A percentile compares a stretch with the other conserved stretches of the same genome.
Evolutionary conservation across 192 early-diverging fungal genomes (phyloP).

Genomic region (Linderina pennispora): DNA sequence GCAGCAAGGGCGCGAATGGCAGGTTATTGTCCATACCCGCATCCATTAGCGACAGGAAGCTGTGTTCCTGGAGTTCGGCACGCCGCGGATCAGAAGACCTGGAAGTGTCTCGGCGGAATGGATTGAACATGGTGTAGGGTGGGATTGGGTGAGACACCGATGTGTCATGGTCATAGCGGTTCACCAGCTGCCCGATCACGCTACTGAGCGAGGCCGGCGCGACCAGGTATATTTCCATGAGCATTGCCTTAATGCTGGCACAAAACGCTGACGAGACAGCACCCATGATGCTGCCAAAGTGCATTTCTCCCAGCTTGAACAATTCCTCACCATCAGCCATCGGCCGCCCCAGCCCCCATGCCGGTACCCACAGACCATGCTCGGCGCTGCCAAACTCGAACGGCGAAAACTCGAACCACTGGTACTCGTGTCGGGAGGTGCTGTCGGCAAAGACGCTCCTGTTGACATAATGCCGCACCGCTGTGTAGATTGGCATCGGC

Average conservation of each 20-base stretch:
- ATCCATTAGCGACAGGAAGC: constrained; percentile 61
- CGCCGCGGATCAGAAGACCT: background rate
- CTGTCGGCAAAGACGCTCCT: constrained; percentile 47
- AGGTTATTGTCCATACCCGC: constrained; percentile 79
- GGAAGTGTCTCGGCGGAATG: constrained; percentile 55
- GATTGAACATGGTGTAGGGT: constrained; percentile 62
- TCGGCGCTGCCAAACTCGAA: constrained; percentile 78
- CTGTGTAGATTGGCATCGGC: constrained; percentile 76
- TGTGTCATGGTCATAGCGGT: constrained; percentile 49
- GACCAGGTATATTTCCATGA: constrained; percentile 37
- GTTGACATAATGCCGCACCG: constrained; percentile 66
- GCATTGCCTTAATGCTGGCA: constrained; percentile 38
- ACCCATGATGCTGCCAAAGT: constrained; percentile 62
- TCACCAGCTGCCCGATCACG: constrained; percentile 32
- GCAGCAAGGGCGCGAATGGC: constrained; percentile 65
- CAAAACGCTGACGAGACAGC: constrained; percentile 43
- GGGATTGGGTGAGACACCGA: constrained; percentile 57
- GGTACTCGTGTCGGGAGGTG: constrained; percentile 31
- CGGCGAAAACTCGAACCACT: constrained; percentile 82
- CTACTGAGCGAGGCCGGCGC: constrained; percentile 16
- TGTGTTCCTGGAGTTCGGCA: constrained; percentile 20
- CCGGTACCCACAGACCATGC: constrained; percentile 66
- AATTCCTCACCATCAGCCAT: constrained; percentile 58
- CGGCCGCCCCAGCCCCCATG: constrained; percentile 70
- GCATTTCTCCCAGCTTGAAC: constrained; percentile 61